Conservation (phyloP, 2,329 filamentous ascomycete genomes). For the Fusarium zealandicum region DNA sequence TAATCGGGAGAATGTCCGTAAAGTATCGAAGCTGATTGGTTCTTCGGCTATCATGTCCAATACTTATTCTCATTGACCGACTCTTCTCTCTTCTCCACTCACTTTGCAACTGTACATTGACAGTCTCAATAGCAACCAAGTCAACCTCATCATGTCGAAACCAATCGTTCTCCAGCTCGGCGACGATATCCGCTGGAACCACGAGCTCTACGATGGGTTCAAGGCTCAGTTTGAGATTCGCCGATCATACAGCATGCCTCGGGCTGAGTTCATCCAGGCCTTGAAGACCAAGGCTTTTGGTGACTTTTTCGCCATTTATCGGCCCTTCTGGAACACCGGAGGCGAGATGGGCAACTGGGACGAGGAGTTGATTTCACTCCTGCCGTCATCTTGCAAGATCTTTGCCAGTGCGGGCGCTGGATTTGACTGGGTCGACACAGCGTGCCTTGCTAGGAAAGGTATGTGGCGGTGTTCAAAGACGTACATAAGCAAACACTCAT, state of each 20-base stretch:
- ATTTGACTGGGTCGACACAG: slow-evolving; percentile 42
- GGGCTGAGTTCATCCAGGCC: slow-evolving; percentile 37
- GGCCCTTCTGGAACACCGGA: slow-evolving; percentile 41
- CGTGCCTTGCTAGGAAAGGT: slow-evolving; percentile 34
- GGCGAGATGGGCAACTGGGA: slow-evolving; percentile 43
- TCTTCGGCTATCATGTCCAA: not conserved
- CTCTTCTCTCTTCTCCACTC: not conserved
- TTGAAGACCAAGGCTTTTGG: slow-evolving; percentile 36
- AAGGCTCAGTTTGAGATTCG: slow-evolving; percentile 37
- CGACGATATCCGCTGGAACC: slow-evolving; percentile 41
- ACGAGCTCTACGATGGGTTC: slow-evolving; percentile 36
- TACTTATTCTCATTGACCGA: not conserved
- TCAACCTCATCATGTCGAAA: slow-evolving; percentile 29
- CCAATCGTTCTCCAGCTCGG: slow-evolving; percentile 42
- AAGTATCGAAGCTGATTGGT: slow-evolving; percentile 7
- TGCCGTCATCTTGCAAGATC: slow-evolving; percentile 37
- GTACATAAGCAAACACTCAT: not conserved
- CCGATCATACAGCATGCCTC: slow-evolving; percentile 39
- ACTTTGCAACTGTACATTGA: not conserved
- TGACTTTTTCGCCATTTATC: slow-evolving; percentile 38
- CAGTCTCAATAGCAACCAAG: not conserved
- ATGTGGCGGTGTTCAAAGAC: not conserved
- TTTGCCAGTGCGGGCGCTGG: slow-evolving; percentile 40
- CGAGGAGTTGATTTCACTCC: slow-evolving; percentile 34
- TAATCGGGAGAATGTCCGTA: slow-evolving; percentile 33